These are phyloP conservation scores for Gastrolobium bilobum DNA, from an alignment of 306 rosid genomes.

Conservation along the genomic window DNA sequence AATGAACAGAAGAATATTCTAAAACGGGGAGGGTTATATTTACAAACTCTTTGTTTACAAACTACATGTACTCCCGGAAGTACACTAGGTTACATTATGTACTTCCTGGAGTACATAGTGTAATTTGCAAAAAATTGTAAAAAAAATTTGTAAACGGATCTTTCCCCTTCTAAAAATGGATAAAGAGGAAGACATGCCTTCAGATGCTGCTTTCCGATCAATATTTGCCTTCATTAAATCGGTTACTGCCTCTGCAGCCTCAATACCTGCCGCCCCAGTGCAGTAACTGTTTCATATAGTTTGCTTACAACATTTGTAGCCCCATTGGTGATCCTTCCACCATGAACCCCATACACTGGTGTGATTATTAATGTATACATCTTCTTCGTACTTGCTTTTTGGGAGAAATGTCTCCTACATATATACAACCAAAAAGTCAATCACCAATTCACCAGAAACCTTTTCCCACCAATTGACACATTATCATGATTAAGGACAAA, in stretches of 20 bases:
- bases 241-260: constrained; percentile 62
- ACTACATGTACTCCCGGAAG: too few relatives aligned
- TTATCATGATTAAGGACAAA: neutral
- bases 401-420: constrained; percentile 65
- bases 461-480: neutral
- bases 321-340: constrained; percentile 91
- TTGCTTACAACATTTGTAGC: constrained; percentile 71
- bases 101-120: too few relatives aligned
- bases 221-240: constrained; percentile 74
- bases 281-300: constrained; percentile 67
- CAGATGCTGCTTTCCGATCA: constrained; percentile 65
- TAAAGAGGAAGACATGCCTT: constrained; percentile 48
- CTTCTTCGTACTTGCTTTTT: constrained; percentile 67
- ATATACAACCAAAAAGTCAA: constrained; percentile 6
- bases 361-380: constrained; percentile 66
- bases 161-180: neutral
- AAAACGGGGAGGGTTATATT: neutral
- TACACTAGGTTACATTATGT: too few relatives aligned
- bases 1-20: constrained; percentile 9
- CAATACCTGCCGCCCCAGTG: constrained; percentile 71
- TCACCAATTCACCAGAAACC: constrained; percentile 18
- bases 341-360: constrained; percentile 74
- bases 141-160: too few relatives aligned
- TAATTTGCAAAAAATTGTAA: too few relatives aligned
- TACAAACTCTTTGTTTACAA: too few relatives aligned